phyloP scores from a whole-genome alignment of 257 asterid genomes.

The Fraxinus pennsylvanica region DNA sequence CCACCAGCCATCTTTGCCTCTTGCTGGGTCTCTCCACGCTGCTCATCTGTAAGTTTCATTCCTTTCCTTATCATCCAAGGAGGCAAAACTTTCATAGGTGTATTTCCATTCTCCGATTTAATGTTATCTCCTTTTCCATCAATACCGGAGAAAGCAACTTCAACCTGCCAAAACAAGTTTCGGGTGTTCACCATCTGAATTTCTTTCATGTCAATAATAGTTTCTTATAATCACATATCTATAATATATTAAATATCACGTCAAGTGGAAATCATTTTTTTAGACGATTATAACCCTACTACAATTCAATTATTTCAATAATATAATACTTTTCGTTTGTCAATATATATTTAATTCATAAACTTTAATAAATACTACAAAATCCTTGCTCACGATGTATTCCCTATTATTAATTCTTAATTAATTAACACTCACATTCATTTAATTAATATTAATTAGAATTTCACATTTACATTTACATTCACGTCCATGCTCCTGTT shows the following conservation, averaged over 20 bases:
- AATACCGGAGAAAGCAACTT: constrained; percentile 81
- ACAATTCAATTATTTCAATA: too few relatives aligned
- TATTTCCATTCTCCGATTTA: constrained; percentile 45
- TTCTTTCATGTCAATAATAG: constrained; percentile 12
- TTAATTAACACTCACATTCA: too few relatives aligned
- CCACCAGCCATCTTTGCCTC: constrained; percentile 54
- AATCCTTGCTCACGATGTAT: too few relatives aligned
- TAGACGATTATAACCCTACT: too few relatives aligned
- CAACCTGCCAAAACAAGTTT: constrained; percentile 63
- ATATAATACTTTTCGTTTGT: too few relatives aligned
- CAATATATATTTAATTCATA: background rate
- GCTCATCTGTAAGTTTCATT: constrained; percentile 89
- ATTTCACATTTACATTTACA: too few relatives aligned
- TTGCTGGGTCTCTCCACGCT: constrained; percentile 72
- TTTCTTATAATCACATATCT: constrained; percentile 8
- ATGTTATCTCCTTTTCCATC: constrained; percentile 73
- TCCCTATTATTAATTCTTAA: too few relatives aligned
- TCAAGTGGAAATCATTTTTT: too few relatives aligned
- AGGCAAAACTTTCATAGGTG: constrained; percentile 81
- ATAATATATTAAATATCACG: too few relatives aligned
- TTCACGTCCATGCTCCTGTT: too few relatives aligned
- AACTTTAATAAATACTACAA: too few relatives aligned
- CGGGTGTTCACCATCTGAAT: constrained; percentile 17
- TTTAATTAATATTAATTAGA: too few relatives aligned
- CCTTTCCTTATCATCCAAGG: constrained; percentile 97